Base-by-base conservation (phyloP, 805 yeast species). In the Lipomyces kockii region DNA sequence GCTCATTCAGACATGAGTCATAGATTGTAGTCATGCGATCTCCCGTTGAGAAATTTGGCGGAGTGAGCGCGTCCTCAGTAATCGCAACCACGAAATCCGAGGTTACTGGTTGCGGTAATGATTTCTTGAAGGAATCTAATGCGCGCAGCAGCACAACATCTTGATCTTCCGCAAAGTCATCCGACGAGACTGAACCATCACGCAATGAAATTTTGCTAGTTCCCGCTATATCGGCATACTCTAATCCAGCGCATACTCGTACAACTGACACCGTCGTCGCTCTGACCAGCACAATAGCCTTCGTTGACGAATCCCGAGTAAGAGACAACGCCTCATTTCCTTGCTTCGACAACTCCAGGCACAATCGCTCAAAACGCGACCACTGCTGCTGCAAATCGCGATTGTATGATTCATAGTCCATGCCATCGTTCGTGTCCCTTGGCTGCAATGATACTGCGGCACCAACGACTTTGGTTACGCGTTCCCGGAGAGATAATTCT, bases 351-450 rank as follows among this genome's bases (percentile, higher is more conserved):
- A 90, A 81, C 73, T 92, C 97, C 64, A 84, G 85, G 75, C 97
- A 88, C 32, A 92, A 80, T 1, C 90, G 83, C 66, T 87, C 89
- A 65, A 93, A 84, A 67, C 88, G 86, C 43, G 84, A 80, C 90
- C 97, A 88, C 72, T 87, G 87, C 37, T 82, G 82, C 59, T 79
- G 77, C n/a, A 82, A 69, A 52, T 80, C 80, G 5, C 77, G 66
- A 29, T 80, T 74, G 69, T 80, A 80, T 1, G 79, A 77, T 46
- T 78, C 76, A 55, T 77, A 78, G 37, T 77, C 78, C 43, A 72
- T 46, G 2, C 61, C 65, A 8, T 63, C 59, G 12, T 43, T 56
- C 7, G 55, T 46, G 29, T 60, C 49, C 4, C 22, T 70, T 62
- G 58, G 39, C 34, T 57, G 63, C 35, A 70, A 57, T 7, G 72